These are phyloP conservation scores for Naganishia friedmannii DNA, from an alignment of 768 basidiomycete species.

Conservation along the genomic window DNA sequence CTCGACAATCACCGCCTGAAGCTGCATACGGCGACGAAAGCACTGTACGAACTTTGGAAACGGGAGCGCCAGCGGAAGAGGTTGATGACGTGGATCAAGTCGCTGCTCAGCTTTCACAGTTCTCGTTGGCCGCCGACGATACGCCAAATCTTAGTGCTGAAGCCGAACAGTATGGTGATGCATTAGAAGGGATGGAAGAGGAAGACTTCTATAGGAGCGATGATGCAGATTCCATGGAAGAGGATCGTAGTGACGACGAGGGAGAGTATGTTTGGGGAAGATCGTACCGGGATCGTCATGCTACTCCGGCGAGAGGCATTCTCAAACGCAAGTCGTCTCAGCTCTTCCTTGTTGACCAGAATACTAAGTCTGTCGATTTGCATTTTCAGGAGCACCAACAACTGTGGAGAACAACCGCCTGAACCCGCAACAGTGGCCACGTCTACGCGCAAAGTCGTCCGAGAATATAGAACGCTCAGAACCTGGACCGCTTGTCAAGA, in stretches of 20 bases:
- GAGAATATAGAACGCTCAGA: constrained; percentile 57
- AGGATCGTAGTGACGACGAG: constrained; percentile 56
- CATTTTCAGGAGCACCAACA: constrained; percentile 26
- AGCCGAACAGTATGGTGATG: constrained; percentile 15
- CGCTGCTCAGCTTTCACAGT: constrained; percentile 12
- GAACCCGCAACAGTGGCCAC: constrained; percentile 25
- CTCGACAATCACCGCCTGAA: constrained; percentile 38
- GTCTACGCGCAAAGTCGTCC: constrained; percentile 74
- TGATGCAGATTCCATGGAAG: constrained; percentile 52
- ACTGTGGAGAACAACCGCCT: constrained; percentile 15
- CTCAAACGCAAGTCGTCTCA: constrained; percentile 68
- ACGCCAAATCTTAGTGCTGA: not conserved
- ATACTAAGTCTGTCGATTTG: not conserved
- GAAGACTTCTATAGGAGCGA: constrained; percentile 52
- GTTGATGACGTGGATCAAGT: constrained; percentile 15
- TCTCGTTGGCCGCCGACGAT: not conserved
- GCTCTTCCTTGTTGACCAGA: not conserved
- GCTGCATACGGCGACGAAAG: constrained; percentile 44
- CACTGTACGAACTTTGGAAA: constrained; percentile 12
- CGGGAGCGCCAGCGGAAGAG: constrained; percentile 3
- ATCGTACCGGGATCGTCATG: constrained; percentile 65
- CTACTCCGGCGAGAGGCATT: constrained; percentile 72
- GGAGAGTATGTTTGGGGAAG: constrained; percentile 60
- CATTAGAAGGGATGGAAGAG: constrained; percentile 2
- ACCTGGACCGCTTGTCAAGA: constrained; percentile 72